Base-by-base conservation (phyloP, 208 protist genomes). In the Wallacemonas collosoma region DNA sequence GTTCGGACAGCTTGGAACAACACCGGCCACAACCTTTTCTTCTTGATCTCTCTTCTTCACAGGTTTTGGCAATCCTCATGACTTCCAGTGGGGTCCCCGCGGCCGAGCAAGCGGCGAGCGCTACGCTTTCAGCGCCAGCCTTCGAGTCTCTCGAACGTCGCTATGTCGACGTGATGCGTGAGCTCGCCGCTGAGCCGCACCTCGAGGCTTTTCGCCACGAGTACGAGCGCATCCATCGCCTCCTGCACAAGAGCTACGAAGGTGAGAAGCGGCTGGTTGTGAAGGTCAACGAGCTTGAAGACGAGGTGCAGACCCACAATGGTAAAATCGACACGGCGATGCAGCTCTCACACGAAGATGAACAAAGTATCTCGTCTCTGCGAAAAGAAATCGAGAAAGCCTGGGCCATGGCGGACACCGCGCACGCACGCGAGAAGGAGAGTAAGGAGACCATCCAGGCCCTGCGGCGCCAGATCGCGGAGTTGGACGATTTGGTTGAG, bases 211-310 rank as follows among this genome's bases (percentile, higher is more conserved):
- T 99, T 74, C 82, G 90, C 9, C 76, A 85, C 39, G 98, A 99
- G 81, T 99, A 99, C 75, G 98, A 99, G 51, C 99, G 99, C 74
- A 81, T 99, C 5, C 98, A 99, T 70, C 84, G 95, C 5, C 94
- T 98, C 1, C 84, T 99, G 38, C 87, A 95, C 48, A 99, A 99
- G 76, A 98, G 97, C 44, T 96, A 99, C 72, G 98, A 99, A 58
- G 98, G 93, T 55, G 98, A 99, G 79, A 98, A 98, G 84, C 79
- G 95, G 17, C 79, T 99, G 43, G 90, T 99, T 14, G 80, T 93
- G 60, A 98, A 98, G 77, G 96, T 91, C 55, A 83, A 86, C 4
- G 97, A 99, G 75, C 82, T 99, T 9, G 97, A 97, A 62, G 71
- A 91, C 2, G 97, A 99, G 79, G 97, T 99, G 36, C 81, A 97